Percentiles rank a stretch among this genome's conserved stretches.
Evolutionary conservation across 768 basidiomycete species (phyloP).

Genomic region (Cantharellus cinnabarinus): DNA sequence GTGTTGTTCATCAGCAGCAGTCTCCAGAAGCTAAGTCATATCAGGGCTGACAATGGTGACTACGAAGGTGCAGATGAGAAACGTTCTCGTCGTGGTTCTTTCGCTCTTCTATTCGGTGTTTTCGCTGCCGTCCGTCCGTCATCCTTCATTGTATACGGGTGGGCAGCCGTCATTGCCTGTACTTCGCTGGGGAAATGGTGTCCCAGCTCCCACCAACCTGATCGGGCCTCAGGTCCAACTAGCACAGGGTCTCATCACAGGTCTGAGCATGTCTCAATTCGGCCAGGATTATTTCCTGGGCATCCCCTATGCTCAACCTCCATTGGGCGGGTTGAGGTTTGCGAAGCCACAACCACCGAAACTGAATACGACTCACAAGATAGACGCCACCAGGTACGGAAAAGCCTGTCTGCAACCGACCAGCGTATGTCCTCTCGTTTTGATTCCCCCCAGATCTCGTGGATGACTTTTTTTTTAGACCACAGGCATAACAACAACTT

Average conservation of each 20-base stretch:
- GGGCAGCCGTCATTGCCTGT: too few relatives aligned
- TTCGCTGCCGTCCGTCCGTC: too few relatives aligned
- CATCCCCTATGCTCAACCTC: not conserved
- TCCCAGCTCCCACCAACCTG: too few relatives aligned
- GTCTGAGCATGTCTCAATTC: not conserved
- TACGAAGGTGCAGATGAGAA: too few relatives aligned
- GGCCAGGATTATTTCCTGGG: not conserved
- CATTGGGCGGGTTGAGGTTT: not conserved
- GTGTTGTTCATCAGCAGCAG: too few relatives aligned
- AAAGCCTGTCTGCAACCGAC: not conserved
- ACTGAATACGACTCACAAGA: not conserved
- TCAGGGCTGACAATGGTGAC: too few relatives aligned
- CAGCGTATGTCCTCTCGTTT: not conserved
- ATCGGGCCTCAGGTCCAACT: too few relatives aligned
- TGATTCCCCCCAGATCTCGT: not conserved
- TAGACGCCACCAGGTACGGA: not conserved
- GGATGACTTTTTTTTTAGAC: not conserved
- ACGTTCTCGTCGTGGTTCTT: too few relatives aligned
- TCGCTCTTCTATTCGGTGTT: too few relatives aligned
- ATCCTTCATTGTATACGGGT: too few relatives aligned
- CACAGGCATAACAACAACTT: not conserved
- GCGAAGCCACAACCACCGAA: not conserved
- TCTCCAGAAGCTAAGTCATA: too few relatives aligned
- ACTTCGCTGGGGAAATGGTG: too few relatives aligned
- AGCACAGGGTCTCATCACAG: not conserved